phyloP scores from a whole-genome alignment of 139 green algal species.

The Coccomyxa sp. region DNA sequence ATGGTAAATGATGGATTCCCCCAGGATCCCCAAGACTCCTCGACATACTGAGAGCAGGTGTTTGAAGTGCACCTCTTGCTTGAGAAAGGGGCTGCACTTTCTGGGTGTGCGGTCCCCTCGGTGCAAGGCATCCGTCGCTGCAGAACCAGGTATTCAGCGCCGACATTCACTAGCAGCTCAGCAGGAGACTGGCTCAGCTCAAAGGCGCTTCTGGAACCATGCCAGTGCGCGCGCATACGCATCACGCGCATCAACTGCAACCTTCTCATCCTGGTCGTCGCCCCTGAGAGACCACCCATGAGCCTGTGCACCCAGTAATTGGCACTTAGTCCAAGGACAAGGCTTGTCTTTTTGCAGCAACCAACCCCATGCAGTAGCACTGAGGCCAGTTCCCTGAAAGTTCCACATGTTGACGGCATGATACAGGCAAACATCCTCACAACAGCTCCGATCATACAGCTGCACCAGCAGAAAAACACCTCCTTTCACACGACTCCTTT shows the following conservation, averaged over 20 bases:
- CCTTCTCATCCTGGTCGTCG: slow-evolving; percentile 3
- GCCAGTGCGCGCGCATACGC: background rate
- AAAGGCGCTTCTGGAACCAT: background rate
- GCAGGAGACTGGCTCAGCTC: too few relatives aligned
- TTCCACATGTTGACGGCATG: background rate
- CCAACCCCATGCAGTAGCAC: too few relatives aligned
- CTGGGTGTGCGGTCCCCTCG: too few relatives aligned
- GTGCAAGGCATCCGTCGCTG: too few relatives aligned
- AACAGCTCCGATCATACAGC: background rate
- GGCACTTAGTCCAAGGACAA: background rate
- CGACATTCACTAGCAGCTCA: too few relatives aligned
- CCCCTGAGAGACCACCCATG: slow-evolving; percentile 5
- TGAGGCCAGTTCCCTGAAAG: background rate
- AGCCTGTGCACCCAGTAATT: background rate
- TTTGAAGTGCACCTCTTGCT: too few relatives aligned
- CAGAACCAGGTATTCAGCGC: too few relatives aligned
- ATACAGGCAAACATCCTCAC: background rate
- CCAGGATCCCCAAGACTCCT: too few relatives aligned
- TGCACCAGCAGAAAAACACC: background rate
- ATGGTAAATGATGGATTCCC: too few relatives aligned
- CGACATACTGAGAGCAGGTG: too few relatives aligned
- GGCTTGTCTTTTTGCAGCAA: background rate
- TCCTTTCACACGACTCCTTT: too few relatives aligned
- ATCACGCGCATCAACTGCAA: background rate
- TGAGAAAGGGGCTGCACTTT: too few relatives aligned